A percentile compares a stretch with the other conserved stretches of the same genome.
Evolutionary conservation across 163 green algal species (phyloP).

Genomic region (Volvox carteri): DNA sequence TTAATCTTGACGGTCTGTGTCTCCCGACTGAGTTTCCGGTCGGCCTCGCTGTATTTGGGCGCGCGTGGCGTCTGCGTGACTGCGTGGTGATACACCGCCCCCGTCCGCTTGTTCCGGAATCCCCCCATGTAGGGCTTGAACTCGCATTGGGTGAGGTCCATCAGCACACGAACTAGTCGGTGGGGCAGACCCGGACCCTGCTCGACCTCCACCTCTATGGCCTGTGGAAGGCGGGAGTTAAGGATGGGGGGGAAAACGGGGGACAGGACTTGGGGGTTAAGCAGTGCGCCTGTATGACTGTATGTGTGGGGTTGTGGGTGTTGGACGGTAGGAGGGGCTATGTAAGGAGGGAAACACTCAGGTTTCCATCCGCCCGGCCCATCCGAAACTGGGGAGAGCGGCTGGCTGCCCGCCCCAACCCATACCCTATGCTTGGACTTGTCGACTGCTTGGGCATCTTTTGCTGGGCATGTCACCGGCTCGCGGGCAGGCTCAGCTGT

Average conservation of each 20-base stretch:
- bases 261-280: too few species aligned
- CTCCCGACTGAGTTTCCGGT: slow-evolving; percentile 70
- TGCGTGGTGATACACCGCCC: slow-evolving; percentile 83
- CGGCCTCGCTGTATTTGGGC: slow-evolving; percentile 62
- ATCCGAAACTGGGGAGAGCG: too few species aligned
- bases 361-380: too few species aligned
- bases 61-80: slow-evolving; percentile 75
- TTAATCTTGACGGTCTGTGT: slow-evolving; percentile 81
- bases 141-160: slow-evolving; percentile 65
- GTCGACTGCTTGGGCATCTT: too few species aligned
- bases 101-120: slow-evolving; percentile 78
- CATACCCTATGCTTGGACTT: too few species aligned
- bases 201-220: slow-evolving; percentile 74
- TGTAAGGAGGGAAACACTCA: too few species aligned
- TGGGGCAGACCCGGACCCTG: slow-evolving; percentile 67
- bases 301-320: too few species aligned
- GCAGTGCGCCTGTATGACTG: too few species aligned
- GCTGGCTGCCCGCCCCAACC: too few species aligned
- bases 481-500: too few species aligned
- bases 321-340: too few species aligned
- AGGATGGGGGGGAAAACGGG: background rate
- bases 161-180: slow-evolving; percentile 70
- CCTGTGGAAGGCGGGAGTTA: slow-evolving; percentile 39
- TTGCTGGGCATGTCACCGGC: too few species aligned
- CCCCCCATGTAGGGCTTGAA: slow-evolving; percentile 82